Evolutionary conservation across 176 grass and related monocot species (phyloP).

Genomic region (Oryza nivara): DNA sequence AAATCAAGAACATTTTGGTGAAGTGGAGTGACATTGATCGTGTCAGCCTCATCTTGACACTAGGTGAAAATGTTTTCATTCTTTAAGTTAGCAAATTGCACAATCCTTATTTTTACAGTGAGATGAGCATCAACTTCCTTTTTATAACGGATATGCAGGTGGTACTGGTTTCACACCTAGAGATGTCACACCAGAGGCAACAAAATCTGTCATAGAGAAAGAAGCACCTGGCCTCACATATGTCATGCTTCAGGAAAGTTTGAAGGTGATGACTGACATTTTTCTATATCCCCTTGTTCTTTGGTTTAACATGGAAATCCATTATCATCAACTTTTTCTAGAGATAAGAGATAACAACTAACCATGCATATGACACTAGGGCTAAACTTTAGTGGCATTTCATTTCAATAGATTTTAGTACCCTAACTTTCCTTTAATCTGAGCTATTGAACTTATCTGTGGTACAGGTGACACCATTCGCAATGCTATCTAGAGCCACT

Average conservation of each 20-base stretch:
- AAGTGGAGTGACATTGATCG: conserved; percentile 71
- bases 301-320: not conserved
- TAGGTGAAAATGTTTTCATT: conserved; percentile 59
- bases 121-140: conserved; percentile 10
- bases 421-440: conserved; percentile 6
- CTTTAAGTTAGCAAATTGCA: conserved; percentile 1
- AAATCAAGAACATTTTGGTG: conserved; percentile 71
- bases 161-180: conserved; percentile 93
- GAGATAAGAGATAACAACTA: conserved; percentile 4
- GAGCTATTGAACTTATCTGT: not conserved
- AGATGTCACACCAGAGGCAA: conserved; percentile 91
- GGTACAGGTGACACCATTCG: conserved; percentile 82
- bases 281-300: not conserved
- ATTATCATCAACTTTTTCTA: not conserved
- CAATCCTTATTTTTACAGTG: conserved; percentile 12
- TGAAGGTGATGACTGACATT: conserved; percentile 59
- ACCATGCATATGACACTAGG: not conserved
- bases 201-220: conserved; percentile 85
- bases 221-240: conserved; percentile 78
- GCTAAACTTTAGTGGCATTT: not conserved
- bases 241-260: conserved; percentile 92
- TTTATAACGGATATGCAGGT: conserved; percentile 50
- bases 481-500: conserved; percentile 80
- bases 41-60: conserved; percentile 83
- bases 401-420: not conserved